Conservation (phyloP, 2,329 filamentous ascomycete species). For the Aspergillaceae sp. region DNA sequence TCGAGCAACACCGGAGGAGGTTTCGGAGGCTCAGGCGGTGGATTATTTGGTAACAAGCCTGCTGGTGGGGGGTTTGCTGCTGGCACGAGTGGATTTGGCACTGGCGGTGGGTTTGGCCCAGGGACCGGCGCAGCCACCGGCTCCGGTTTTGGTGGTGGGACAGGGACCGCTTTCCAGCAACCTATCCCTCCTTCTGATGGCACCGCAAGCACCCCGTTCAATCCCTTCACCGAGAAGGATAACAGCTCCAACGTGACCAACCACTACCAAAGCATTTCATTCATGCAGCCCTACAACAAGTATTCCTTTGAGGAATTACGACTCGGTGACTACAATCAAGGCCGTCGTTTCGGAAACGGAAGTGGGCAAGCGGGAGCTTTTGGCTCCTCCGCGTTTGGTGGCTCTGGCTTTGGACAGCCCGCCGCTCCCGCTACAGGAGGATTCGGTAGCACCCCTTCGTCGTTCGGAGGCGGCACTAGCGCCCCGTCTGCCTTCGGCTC, state of each 20-base stretch:
- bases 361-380: slow-evolving; percentile 77
- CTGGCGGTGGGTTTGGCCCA: slow-evolving; percentile 16
- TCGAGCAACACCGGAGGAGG: slow-evolving; percentile 15
- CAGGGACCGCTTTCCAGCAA: slow-evolving; percentile 36
- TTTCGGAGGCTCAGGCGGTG: slow-evolving; percentile 11
- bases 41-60: slow-evolving; percentile 15
- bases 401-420: slow-evolving; percentile 32
- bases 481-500: slow-evolving; percentile 37
- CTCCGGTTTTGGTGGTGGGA: slow-evolving; percentile 24
- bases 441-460: slow-evolving; percentile 38
- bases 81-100: slow-evolving; percentile 20
- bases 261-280: slow-evolving; percentile 42
- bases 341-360: slow-evolving; percentile 71
- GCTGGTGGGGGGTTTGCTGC: slow-evolving; percentile 17
- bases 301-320: slow-evolving; percentile 80
- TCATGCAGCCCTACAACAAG: slow-evolving; percentile 54
- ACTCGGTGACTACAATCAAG: slow-evolving; percentile 79
- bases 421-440: slow-evolving; percentile 19
- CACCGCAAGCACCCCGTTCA: slow-evolving; percentile 40
- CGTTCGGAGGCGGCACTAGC: slow-evolving; percentile 31
- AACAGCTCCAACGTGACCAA: slow-evolving; percentile 29
- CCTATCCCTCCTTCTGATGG: slow-evolving; percentile 35
- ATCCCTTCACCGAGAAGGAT: slow-evolving; percentile 39
- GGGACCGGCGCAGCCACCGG: slow-evolving; percentile 7
- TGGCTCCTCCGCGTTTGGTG: slow-evolving; percentile 56